These are phyloP conservation scores for Saccharomyces pastorianus DNA, from an alignment of 1,139 yeast genomes.

Conservation along the genomic window DNA sequence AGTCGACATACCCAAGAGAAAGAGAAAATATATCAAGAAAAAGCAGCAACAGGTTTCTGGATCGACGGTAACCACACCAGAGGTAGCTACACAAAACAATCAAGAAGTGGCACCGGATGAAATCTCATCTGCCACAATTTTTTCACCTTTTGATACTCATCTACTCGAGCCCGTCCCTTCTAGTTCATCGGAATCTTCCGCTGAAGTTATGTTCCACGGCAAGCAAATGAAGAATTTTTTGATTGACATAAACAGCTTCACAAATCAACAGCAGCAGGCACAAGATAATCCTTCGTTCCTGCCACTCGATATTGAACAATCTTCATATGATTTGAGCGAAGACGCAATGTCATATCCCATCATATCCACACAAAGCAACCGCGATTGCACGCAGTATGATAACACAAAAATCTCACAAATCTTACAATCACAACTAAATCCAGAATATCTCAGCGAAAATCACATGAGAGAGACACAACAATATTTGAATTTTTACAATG, in stretches of 20 bases:
- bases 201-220: constrained; percentile 3
- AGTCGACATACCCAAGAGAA: constrained; percentile 6
- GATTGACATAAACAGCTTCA: neutral
- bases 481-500: constrained; percentile 20
- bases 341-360: neutral
- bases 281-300: neutral
- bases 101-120: neutral
- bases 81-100: neutral
- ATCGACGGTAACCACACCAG: neutral
- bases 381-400: neutral
- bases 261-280: neutral
- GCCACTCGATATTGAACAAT: constrained; percentile 18
- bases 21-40: constrained; percentile 2
- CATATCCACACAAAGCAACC: neutral
- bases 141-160: constrained; percentile 10
- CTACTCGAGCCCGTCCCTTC: constrained; percentile 11
- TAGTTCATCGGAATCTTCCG: constrained; percentile 11
- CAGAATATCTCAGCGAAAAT: constrained; percentile 12
- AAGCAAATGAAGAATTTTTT: neutral
- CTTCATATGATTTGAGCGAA: constrained; percentile 6
- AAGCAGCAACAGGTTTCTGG: neutral
- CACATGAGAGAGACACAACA: constrained; percentile 20
- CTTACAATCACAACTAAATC: constrained; percentile 16
- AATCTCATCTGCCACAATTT: constrained; percentile 2
- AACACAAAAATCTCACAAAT: neutral